phyloP scores from a whole-genome alignment of 352 stramenopile species.

The Phytophthora cajani region DNA sequence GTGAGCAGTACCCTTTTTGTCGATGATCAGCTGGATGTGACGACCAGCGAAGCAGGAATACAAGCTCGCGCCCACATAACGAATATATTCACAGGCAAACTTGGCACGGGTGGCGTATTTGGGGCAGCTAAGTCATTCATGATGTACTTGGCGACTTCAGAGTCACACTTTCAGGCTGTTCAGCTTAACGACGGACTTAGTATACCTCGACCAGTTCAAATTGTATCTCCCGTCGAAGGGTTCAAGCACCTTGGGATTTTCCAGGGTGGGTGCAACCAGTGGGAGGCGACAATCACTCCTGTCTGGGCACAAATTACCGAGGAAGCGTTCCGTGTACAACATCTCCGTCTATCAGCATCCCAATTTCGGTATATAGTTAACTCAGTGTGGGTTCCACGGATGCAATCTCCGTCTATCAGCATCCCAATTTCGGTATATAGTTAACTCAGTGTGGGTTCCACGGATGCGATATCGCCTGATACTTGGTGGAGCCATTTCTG shows the following conservation, averaged over 20 bases:
- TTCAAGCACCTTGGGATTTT: constrained; percentile 16
- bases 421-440: constrained; percentile 11
- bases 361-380: constrained; percentile 20
- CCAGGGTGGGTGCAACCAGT: constrained; percentile 1
- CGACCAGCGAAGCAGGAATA: background rate
- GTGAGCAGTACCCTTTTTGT: constrained; percentile 8
- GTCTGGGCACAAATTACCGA: background rate
- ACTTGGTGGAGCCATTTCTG: background rate
- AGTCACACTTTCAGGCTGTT: background rate
- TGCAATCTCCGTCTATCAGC: background rate
- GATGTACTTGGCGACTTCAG: background rate
- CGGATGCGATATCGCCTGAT: background rate
- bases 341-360: background rate
- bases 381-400: constrained; percentile 2
- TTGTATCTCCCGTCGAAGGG: background rate
- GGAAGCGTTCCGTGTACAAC: background rate
- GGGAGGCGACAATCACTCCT: background rate
- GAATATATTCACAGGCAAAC: constrained; percentile 16
- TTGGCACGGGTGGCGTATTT: constrained; percentile 4
- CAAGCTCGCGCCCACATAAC: background rate
- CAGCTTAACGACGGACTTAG: constrained; percentile 8
- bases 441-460: constrained; percentile 13
- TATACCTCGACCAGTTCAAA: background rate
- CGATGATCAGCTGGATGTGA: constrained; percentile 14
- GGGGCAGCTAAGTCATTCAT: constrained; percentile 11